These are phyloP conservation scores for Leishmania gerbilli DNA, from an alignment of 208 protist genomes.

Conservation along the genomic window DNA sequence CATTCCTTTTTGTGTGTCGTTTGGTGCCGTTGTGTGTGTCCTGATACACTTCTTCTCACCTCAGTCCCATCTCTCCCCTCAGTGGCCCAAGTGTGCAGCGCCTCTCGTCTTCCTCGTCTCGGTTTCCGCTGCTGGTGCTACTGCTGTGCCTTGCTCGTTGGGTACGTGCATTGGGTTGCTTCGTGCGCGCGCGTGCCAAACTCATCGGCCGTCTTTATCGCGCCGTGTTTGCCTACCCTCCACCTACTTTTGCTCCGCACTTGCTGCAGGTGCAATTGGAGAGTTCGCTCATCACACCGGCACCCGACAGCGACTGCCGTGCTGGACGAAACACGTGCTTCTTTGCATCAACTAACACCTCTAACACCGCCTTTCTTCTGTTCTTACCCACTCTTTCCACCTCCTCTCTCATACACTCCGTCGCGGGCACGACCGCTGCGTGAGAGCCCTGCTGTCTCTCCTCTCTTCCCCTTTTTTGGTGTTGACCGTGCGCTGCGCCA, in stretches of 20 bases:
- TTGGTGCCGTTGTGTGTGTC: background rate
- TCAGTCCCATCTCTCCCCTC: background rate
- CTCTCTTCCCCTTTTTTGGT: slow-evolving; percentile 24
- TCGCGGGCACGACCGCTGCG: background rate
- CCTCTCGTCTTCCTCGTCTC: background rate
- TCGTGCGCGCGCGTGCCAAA: background rate
- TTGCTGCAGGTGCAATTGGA: background rate
- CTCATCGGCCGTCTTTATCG: background rate
- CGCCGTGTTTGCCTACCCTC: slow-evolving; percentile 1
- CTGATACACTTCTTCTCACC: background rate
- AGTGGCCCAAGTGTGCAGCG: background rate
- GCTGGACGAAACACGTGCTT: background rate
- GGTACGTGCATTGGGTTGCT: background rate
- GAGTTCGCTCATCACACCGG: background rate
- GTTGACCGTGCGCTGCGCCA: background rate
- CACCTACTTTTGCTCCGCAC: background rate
- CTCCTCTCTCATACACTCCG: slow-evolving; percentile 1
- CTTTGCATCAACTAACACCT: background rate
- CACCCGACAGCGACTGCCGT: too few species aligned
- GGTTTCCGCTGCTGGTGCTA: background rate
- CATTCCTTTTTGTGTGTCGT: background rate
- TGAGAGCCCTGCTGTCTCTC: slow-evolving; percentile 6
- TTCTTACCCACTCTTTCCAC: background rate
- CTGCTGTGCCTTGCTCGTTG: background rate
- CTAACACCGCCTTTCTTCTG: background rate